Base-by-base conservation (phyloP, 768 basidiomycete genomes). In the Mrakia frigida region DNA sequence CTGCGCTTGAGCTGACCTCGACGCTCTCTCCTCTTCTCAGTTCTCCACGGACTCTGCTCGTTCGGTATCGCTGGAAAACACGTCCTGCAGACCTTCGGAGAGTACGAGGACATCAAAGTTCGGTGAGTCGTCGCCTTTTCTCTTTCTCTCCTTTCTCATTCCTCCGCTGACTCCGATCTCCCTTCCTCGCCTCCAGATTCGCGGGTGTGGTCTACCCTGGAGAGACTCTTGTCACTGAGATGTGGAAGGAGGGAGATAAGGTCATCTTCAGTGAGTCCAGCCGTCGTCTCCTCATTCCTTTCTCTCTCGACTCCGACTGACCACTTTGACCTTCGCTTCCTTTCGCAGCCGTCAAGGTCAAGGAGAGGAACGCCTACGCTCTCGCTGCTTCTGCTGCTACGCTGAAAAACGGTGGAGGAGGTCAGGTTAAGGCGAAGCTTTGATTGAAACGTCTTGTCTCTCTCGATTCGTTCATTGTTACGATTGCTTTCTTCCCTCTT, bases 241-340 rank as follows among this genome's bases (percentile, higher is more conserved):
- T 98, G 96, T 99, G 97, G 97, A 97, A 94, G 83, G 94, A 97
- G 80, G 92, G 90, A 3, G 84, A 87, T 78, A 97, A 90, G 84
- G 90, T 98, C 74, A 89, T 98, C 70, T 99, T 99, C 83, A 86
- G 94, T 97, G 80, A 82, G 93, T 87, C 0, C 9, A 18, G 0
- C 18, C 37, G 9, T 25, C 23, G 21, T 35, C 13, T 59, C 35
- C 61, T 35, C 31, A 9, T 28, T 43, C 35, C 2, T 11, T 28
- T n/a, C 31, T 28, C n/a, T 18, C 23, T 2, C 0, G 46, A 74
- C 16, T 25, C 11, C 46, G 10, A 63, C 78, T 80, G 70, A 80
- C 43, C 18, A 0, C 18, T 41, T 16, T 43, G 28, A 25, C 10
- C 31, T 65, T 39, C 74, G 0, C 23, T 39, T 18, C 56, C 18